Percentiles rank a stretch among this genome's conserved stretches.
These are phyloP conservation scores for Aquanectria penicillioides DNA, from an alignment of 2,329 filamentous ascomycete genomes.

Conservation along the genomic window DNA sequence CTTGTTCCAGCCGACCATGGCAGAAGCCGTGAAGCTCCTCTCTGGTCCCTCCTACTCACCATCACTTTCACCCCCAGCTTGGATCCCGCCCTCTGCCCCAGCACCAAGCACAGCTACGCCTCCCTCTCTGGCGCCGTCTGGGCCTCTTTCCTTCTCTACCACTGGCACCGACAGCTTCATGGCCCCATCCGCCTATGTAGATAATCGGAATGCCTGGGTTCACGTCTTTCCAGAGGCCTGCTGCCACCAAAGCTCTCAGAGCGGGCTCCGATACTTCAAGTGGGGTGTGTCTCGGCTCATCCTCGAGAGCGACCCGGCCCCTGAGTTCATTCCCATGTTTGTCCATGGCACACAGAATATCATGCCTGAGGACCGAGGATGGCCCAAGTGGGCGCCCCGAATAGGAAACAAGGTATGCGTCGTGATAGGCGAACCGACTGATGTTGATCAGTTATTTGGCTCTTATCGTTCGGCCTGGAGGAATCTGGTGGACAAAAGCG, in stretches of 20 bases:
- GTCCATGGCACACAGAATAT: conserved; percentile 88
- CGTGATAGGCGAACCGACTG: conserved; percentile 81
- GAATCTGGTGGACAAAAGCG: conserved; percentile 63
- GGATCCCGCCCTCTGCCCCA: conserved; percentile 32
- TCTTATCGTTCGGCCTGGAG: conserved; percentile 81
- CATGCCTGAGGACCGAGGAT: conserved; percentile 85
- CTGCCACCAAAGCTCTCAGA: conserved; percentile 85
- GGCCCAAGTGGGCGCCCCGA: conserved; percentile 84
- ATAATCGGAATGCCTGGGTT: conserved; percentile 82
- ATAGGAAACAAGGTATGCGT: conserved; percentile 75
- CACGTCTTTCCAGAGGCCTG: conserved; percentile 97
- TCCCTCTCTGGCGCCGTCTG: conserved; percentile 25
- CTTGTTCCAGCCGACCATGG: conserved; percentile 88
- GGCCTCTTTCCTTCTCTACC: conserved; percentile 68
- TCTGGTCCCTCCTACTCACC: conserved; percentile 58
- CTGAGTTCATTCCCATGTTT: conserved; percentile 93
- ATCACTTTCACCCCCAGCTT: conserved; percentile 19
- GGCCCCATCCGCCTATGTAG: conserved; percentile 76
- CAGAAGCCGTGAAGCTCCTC: conserved; percentile 85
- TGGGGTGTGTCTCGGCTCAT: conserved; percentile 95
- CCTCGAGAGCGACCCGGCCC: conserved; percentile 86
- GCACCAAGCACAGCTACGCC: conserved; percentile 11
- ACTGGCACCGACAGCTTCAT: conserved; percentile 72
- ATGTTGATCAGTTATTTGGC: conserved; percentile 79
- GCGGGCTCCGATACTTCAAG: conserved; percentile 94